phyloP scores from a whole-genome alignment of 2,329 filamentous ascomycete genomes.

The Nemania sp. region DNA sequence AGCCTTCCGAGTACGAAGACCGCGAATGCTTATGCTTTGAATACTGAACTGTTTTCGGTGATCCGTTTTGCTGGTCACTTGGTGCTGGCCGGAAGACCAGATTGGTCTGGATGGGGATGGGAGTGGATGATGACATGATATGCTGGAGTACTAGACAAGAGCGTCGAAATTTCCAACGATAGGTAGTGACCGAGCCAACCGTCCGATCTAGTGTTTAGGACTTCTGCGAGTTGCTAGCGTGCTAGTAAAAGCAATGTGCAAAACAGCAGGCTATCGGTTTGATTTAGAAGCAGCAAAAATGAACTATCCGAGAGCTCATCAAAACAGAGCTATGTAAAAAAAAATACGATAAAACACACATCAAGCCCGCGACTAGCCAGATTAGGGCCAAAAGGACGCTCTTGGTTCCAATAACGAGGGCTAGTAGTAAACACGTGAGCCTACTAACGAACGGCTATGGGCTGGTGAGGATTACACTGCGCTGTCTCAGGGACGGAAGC shows the following conservation, averaged over 20 bases:
- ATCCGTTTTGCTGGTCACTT: conserved; percentile 46
- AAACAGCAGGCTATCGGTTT: conserved; percentile 14
- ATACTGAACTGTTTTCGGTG: conserved; percentile 45
- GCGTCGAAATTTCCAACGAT: conserved; percentile 17
- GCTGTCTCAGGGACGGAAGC: conserved; percentile 7
- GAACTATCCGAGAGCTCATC: conserved; percentile 14
- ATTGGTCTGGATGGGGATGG: conserved; percentile 52
- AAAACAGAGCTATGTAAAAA: conserved; percentile 2
- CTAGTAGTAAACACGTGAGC: conserved; percentile 29
- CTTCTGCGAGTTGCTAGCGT: not conserved
- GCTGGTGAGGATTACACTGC: conserved; percentile 22
- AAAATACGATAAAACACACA: conserved; percentile 3
- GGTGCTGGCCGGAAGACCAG: conserved; percentile 49
- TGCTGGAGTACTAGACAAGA: conserved; percentile 23
- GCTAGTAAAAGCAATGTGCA: not conserved
- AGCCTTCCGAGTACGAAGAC: conserved; percentile 72
- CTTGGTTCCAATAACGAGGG: conserved; percentile 14
- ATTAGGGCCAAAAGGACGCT: conserved; percentile 10
- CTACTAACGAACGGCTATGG: conserved; percentile 25
- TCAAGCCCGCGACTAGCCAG: conserved; percentile 15
- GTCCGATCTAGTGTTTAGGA: conserved; percentile 1
- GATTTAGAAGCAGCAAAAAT: not conserved
- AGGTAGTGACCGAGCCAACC: conserved; percentile 17
- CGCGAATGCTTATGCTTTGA: conserved; percentile 70
- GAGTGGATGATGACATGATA: conserved; percentile 49